Conservation (phyloP, 139 green algal species). For the Zygnema circumcarinatum region DNA sequence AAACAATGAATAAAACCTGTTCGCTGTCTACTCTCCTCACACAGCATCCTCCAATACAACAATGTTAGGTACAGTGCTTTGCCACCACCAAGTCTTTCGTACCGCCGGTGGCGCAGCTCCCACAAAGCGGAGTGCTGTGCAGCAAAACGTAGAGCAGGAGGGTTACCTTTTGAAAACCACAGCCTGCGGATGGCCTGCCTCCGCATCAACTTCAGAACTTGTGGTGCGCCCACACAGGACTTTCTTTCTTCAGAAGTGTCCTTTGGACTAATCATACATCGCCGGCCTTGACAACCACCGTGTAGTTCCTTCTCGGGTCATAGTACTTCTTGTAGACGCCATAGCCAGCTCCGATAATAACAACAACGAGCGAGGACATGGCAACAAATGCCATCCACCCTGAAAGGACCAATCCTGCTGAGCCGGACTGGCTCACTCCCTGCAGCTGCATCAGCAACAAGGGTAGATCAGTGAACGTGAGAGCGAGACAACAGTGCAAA, state of each 20-base stretch:
- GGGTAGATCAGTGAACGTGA: constrained; percentile 16
- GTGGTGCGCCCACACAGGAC: not conserved
- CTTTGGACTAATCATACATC: constrained; percentile 36
- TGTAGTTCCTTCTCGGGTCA: constrained; percentile 34
- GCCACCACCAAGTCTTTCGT: not conserved
- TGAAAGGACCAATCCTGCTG: constrained; percentile 63
- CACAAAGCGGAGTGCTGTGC: not conserved
- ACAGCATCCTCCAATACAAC: not conserved
- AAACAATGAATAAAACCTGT: not conserved
- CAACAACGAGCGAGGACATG: constrained; percentile 32
- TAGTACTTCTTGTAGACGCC: constrained; percentile 54
- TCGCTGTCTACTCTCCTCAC: not conserved
- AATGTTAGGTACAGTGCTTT: not conserved
- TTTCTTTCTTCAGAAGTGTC: too few relatives aligned
- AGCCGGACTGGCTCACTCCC: not conserved
- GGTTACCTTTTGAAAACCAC: too few relatives aligned
- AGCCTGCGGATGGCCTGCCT: not conserved
- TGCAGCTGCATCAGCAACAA: constrained; percentile 36
- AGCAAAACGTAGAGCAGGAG: too few relatives aligned
- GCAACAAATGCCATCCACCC: constrained; percentile 65
- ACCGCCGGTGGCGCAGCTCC: not conserved
- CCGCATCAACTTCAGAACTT: not conserved
- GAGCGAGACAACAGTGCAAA: not conserved
- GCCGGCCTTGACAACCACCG: constrained; percentile 59
- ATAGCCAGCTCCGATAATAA: constrained; percentile 41